Conservation (phyloP, 371 early-diverging fungal genomes). For the Encephalitozoon cuniculi region DNA sequence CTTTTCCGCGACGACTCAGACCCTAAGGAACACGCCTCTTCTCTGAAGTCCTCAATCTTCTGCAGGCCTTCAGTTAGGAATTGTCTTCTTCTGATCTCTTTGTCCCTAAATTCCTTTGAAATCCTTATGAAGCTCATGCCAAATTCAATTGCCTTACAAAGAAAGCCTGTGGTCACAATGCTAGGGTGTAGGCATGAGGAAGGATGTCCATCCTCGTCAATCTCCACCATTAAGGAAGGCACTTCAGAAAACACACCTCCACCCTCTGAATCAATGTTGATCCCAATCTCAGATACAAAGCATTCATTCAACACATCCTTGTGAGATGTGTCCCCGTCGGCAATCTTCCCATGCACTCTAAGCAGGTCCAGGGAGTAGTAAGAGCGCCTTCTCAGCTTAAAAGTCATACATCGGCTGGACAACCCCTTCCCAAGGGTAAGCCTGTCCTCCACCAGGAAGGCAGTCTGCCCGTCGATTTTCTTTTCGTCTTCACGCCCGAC, state of each 20-base stretch:
- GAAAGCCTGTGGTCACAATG: neutral
- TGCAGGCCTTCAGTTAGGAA: neutral
- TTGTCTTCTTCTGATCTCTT: neutral
- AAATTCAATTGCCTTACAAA: neutral
- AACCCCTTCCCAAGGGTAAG: neutral
- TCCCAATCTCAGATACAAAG: neutral
- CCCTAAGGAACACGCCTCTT: neutral
- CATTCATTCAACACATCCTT: neutral
- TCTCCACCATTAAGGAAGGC: neutral
- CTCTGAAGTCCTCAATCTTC: constrained; percentile 30
- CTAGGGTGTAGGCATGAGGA: neutral
- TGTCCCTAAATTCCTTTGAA: neutral
- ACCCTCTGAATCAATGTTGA: neutral
- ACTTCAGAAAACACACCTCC: neutral
- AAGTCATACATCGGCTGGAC: neutral
- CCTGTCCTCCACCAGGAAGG: neutral
- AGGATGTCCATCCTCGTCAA: neutral
- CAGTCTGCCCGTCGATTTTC: neutral
- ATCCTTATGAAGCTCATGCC: neutral
- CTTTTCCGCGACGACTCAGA: neutral
- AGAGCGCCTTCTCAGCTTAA: neutral
- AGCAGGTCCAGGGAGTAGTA: neutral
- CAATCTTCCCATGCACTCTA: neutral
- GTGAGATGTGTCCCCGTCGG: neutral
- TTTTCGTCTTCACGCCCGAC: neutral